These are phyloP conservation scores for Crepidotus variabilis DNA, from an alignment of 768 basidiomycete genomes.

Conservation along the genomic window DNA sequence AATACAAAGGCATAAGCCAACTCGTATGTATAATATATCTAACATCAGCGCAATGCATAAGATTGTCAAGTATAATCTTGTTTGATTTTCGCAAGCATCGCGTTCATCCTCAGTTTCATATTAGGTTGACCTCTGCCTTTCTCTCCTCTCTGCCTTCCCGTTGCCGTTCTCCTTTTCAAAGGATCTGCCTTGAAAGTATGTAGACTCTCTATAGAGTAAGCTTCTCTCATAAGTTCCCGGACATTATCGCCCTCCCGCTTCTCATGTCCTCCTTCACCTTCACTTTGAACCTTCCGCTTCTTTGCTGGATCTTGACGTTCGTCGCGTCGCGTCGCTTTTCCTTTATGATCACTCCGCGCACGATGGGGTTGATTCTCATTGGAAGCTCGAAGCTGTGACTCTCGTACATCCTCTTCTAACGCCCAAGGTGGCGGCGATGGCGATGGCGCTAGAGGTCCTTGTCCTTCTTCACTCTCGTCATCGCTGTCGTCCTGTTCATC, in stretches of 20 bases:
- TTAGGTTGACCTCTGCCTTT: slow-evolving; percentile 46
- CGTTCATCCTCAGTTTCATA: slow-evolving; percentile 87
- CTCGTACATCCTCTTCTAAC: no score
- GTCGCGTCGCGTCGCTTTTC: neutral
- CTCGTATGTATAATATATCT: slow-evolving; percentile 12
- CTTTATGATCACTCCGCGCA: neutral
- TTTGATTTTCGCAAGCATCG: slow-evolving; percentile 84
- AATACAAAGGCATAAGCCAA: slow-evolving; percentile 30
- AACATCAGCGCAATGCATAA: neutral
- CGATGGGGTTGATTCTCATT: neutral
- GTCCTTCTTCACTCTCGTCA: slow-evolving; percentile 12
- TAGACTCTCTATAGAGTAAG: slow-evolving; percentile 55
- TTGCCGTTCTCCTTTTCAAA: slow-evolving; percentile 24
- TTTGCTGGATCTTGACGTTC: slow-evolving; percentile 11
- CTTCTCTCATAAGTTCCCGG: slow-evolving; percentile 58
- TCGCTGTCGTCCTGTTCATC: slow-evolving; percentile 15
- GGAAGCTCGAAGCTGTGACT: neutral
- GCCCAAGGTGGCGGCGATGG: no score
- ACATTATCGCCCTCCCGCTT: slow-evolving; percentile 24
- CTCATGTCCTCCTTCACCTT: neutral
- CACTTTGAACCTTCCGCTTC: slow-evolving; percentile 3
- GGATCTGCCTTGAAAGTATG: slow-evolving; percentile 55
- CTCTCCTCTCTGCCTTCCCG: slow-evolving; percentile 21
- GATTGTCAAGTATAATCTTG: slow-evolving; percentile 41
- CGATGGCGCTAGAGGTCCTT: slow-evolving; percentile 2